These are phyloP conservation scores for Megacollybia marginata DNA, from an alignment of 768 basidiomycete species.

Conservation along the genomic window DNA sequence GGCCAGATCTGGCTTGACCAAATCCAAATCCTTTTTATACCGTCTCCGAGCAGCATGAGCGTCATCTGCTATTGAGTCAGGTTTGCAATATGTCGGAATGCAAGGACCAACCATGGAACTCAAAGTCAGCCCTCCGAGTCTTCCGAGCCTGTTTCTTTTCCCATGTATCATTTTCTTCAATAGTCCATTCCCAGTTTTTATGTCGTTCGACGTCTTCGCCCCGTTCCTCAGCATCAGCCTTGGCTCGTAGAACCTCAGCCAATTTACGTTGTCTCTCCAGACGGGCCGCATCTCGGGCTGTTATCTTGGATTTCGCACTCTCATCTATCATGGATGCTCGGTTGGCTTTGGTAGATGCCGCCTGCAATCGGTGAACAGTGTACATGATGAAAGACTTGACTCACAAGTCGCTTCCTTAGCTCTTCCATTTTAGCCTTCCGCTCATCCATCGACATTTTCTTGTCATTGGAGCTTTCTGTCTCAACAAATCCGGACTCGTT, in stretches of 20 bases:
- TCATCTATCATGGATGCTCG: constrained; percentile 83
- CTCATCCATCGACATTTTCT: constrained; percentile 53
- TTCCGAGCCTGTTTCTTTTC: constrained; percentile 85
- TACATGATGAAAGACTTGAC: constrained; percentile 15
- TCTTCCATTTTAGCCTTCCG: constrained; percentile 71
- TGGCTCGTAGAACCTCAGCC: constrained; percentile 77
- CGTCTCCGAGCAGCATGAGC: constrained; percentile 80
- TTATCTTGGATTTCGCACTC: constrained; percentile 67
- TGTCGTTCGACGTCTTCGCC: constrained; percentile 89
- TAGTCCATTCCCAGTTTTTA: constrained; percentile 93
- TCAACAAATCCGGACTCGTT: not conserved
- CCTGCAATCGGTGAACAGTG: constrained; percentile 33
- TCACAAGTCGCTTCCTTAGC: constrained; percentile 73
- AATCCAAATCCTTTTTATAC: constrained; percentile 90
- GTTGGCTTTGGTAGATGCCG: constrained; percentile 73
- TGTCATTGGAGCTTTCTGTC: not conserved
- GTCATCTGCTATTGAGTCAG: constrained; percentile 51
- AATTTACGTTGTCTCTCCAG: constrained; percentile 87
- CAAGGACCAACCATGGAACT: constrained; percentile 74
- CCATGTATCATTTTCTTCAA: constrained; percentile 96
- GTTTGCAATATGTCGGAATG: not conserved
- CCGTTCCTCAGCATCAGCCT: constrained; percentile 82
- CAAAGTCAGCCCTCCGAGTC: constrained; percentile 77
- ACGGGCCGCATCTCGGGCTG: constrained; percentile 72
- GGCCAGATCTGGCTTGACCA: constrained; percentile 80